phyloP scores from a whole-genome alignment of 345 rosid species.

The Syzygium aromaticum region DNA sequence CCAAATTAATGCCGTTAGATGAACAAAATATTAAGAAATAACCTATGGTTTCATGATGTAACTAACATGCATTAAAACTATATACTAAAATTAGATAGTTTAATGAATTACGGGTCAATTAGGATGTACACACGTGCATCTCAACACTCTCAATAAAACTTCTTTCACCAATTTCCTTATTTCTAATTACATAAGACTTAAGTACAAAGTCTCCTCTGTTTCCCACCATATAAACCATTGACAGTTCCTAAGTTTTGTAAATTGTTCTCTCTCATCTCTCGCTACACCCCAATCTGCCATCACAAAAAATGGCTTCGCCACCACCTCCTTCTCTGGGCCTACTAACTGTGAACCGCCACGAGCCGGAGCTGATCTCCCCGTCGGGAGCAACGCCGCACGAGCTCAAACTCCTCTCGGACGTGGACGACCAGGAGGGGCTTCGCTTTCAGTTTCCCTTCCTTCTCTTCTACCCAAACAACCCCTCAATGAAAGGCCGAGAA shows the following conservation, averaged over 20 bases:
- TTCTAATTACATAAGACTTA: no score
- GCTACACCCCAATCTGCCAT: background rate
- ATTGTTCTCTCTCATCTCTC: background rate
- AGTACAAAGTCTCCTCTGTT: background rate
- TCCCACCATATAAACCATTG: background rate
- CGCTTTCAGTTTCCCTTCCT: background rate
- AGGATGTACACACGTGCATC: no score
- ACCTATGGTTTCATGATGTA: no score
- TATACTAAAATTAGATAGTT: no score
- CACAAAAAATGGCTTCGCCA: background rate
- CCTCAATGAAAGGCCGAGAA: background rate
- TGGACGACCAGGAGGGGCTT: background rate
- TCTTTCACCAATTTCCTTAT: no score
- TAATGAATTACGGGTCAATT: no score
- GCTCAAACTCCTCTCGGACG: background rate
- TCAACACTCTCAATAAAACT: no score
- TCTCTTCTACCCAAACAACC: background rate
- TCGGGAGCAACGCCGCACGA: background rate
- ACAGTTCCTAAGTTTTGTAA: background rate
- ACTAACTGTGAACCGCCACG: background rate
- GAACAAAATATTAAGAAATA: no score
- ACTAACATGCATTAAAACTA: no score
- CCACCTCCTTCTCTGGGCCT: background rate
- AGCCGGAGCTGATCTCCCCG: background rate
- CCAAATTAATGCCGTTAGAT: no score